Conservation (phyloP, 352 stramenopile genomes). For the Blastocystis sp. region DNA sequence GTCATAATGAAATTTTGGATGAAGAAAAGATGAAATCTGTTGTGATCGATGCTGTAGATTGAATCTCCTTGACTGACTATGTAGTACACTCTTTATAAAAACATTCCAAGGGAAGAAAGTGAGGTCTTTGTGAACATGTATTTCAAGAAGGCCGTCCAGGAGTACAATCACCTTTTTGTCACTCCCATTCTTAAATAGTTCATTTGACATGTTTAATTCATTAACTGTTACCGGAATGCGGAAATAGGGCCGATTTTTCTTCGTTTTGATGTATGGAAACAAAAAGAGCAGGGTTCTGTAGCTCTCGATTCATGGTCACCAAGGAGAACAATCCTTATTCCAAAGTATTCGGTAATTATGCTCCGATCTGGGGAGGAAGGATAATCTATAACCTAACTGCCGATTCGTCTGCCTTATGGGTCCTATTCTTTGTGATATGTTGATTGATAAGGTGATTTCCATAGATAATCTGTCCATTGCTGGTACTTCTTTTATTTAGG, state of each 20-base stretch:
- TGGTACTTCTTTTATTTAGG: neutral
- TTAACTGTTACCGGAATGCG: too few species aligned
- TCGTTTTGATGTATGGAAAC: neutral
- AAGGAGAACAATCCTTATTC: slow-evolving; percentile 53
- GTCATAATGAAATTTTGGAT: slow-evolving; percentile 10
- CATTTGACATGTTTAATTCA: neutral
- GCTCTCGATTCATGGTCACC: slow-evolving; percentile 26
- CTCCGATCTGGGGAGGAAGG: neutral
- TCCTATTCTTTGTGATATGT: neutral
- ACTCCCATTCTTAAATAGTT: neutral
- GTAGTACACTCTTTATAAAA: slow-evolving; percentile 19
- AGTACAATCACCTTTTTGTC: slow-evolving; percentile 39
- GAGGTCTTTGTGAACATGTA: slow-evolving; percentile 32
- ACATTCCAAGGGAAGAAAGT: neutral
- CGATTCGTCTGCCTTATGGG: neutral
- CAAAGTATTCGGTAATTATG: slow-evolving; percentile 9
- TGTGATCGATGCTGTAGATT: neutral
- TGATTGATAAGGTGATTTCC: neutral
- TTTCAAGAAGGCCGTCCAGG: neutral
- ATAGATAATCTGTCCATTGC: neutral
- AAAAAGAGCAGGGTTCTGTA: neutral
- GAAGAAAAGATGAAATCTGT: slow-evolving; percentile 10
- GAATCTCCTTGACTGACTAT: neutral
- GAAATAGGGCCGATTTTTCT: neutral
- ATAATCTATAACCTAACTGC: slow-evolving; percentile 7